Evolutionary conservation across 192 early-diverging fungal species (phyloP).

Genomic region (Gamsiella multidivaricata): DNA sequence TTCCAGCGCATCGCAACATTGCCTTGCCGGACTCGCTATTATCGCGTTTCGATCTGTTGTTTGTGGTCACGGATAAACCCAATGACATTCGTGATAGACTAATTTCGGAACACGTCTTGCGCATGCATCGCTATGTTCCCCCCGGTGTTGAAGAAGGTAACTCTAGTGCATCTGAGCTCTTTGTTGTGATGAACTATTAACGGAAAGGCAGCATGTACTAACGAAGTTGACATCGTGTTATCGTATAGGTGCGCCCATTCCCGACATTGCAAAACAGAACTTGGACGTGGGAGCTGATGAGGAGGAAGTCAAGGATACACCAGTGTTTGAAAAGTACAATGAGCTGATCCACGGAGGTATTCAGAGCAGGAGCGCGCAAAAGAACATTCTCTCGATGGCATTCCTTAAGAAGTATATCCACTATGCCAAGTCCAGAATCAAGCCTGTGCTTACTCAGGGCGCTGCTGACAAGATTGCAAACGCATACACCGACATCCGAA

Average conservation of each 20-base stretch:
- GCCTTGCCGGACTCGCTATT: conserved; percentile 94
- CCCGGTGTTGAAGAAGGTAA: conserved; percentile 86
- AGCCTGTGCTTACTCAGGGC: conserved; percentile 82
- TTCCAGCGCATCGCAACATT: conserved; percentile 94
- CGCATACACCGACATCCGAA: conserved; percentile 86
- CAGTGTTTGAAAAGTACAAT: conserved; percentile 91
- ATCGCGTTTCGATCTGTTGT: conserved; percentile 97
- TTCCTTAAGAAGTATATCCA: conserved; percentile 97
- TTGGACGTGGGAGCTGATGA: conserved; percentile 63
- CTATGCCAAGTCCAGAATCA: conserved; percentile 89
- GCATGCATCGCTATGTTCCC: conserved; percentile 94
- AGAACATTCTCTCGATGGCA: conserved; percentile 75
- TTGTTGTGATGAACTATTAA: background rate
- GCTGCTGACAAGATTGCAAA: conserved; percentile 88
- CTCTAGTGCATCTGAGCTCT: background rate
- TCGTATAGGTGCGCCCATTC: conserved; percentile 59
- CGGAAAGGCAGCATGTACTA: background rate
- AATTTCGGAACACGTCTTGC: conserved; percentile 92
- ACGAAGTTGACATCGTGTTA: background rate
- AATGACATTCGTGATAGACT: conserved; percentile 86
- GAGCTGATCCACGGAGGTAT: conserved; percentile 84
- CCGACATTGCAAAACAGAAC: conserved; percentile 54
- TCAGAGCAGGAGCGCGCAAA: conserved; percentile 35
- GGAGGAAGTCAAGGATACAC: conserved; percentile 63
- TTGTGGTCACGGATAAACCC: conserved; percentile 93